phyloP scores from a whole-genome alignment of 768 basidiomycete species.

The Pisolithus microcarpus region DNA sequence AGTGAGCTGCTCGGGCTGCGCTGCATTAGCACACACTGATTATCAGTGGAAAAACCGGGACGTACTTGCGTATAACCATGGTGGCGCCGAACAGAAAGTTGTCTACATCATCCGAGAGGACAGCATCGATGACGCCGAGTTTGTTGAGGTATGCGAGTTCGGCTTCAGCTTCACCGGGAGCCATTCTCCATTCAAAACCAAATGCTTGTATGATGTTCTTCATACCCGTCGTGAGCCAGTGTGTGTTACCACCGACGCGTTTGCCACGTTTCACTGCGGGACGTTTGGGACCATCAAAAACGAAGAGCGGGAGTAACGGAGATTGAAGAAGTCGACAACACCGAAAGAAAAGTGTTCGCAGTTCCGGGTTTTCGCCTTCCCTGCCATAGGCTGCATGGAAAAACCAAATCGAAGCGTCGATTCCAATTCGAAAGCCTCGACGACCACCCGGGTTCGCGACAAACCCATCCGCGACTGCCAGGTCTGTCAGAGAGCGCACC shows the following conservation, averaged over 20 bases:
- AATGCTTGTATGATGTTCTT: constrained; percentile 73
- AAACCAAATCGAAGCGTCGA: constrained; percentile 81
- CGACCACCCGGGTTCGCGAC: constrained; percentile 53
- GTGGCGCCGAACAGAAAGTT: constrained; percentile 85
- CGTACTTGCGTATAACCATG: constrained; percentile 78
- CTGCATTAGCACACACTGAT: constrained; percentile 3
- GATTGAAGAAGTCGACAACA: constrained; percentile 70
- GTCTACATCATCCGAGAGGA: constrained; percentile 91
- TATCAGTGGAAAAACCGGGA: not conserved
- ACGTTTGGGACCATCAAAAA: constrained; percentile 85
- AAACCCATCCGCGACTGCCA: constrained; percentile 73
- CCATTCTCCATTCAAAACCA: constrained; percentile 74
- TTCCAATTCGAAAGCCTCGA: constrained; percentile 76
- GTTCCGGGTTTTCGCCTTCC: constrained; percentile 82
- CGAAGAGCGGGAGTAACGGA: constrained; percentile 82
- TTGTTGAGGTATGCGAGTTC: constrained; percentile 83
- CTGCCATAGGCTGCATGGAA: constrained; percentile 63
- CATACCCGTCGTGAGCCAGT: constrained; percentile 69
- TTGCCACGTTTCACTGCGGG: constrained; percentile 78
- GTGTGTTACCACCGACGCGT: constrained; percentile 51
- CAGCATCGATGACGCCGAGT: constrained; percentile 77
- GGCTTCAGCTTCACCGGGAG: constrained; percentile 93
- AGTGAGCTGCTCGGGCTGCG: constrained; percentile 62
- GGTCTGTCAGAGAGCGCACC: constrained; percentile 66
- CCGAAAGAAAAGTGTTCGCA: constrained; percentile 80